These are phyloP conservation scores for Beauveria asiatica DNA, from an alignment of 2,329 filamentous ascomycete genomes.

Conservation along the genomic window DNA sequence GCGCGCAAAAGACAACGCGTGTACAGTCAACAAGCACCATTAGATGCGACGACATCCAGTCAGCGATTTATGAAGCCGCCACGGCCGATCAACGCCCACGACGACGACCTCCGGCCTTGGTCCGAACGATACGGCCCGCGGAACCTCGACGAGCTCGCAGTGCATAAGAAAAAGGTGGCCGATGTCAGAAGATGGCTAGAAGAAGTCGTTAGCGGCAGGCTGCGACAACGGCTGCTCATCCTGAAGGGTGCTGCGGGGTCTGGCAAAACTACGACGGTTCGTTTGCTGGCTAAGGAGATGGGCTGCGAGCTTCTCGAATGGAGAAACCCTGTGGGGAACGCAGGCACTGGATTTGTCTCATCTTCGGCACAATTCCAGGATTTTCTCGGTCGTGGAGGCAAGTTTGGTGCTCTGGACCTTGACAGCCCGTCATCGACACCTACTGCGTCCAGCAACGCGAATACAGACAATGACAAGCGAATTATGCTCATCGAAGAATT, in stretches of 20 bases:
- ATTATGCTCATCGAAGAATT: slow-evolving; percentile 76
- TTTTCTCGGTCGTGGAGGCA: slow-evolving; percentile 74
- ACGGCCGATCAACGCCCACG: slow-evolving; percentile 21
- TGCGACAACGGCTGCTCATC: slow-evolving; percentile 66
- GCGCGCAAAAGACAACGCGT: slow-evolving; percentile 45
- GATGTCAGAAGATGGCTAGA: slow-evolving; percentile 82
- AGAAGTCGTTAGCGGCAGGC: slow-evolving; percentile 56
- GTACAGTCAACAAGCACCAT: slow-evolving; percentile 17
- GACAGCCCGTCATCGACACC: slow-evolving; percentile 23
- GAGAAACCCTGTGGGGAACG: slow-evolving; percentile 67
- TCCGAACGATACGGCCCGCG: slow-evolving; percentile 72
- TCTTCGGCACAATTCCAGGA: slow-evolving; percentile 81
- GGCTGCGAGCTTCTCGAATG: slow-evolving; percentile 76
- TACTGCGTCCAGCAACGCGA: slow-evolving; percentile 14
- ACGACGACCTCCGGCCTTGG: slow-evolving; percentile 67
- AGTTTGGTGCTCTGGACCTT: slow-evolving; percentile 63
- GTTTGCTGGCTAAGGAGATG: slow-evolving; percentile 69
- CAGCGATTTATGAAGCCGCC: slow-evolving; percentile 44
- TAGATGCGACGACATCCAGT: slow-evolving; percentile 28
- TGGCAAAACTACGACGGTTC: slow-evolving; percentile 84
- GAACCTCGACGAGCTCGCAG: slow-evolving; percentile 74
- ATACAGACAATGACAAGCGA: slow-evolving; percentile 27
- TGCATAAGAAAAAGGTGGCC: slow-evolving; percentile 87
- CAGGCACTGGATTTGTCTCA: slow-evolving; percentile 56
- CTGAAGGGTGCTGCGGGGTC: slow-evolving; percentile 86